Base-by-base conservation (phyloP, 192 early-diverging fungal genomes). In the Linderina pennispora region DNA sequence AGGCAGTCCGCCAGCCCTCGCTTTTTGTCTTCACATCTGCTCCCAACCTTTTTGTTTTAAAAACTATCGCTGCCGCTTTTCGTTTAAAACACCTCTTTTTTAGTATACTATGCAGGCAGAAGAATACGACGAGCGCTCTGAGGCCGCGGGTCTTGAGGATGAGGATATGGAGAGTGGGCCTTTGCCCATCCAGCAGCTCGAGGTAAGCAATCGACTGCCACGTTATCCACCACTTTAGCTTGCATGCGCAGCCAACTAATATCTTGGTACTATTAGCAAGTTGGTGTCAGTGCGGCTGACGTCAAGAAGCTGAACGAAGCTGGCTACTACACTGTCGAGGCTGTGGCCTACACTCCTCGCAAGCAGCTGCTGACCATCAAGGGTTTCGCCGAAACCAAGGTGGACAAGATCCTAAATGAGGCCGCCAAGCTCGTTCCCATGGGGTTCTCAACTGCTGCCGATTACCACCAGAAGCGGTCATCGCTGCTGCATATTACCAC, bases 361-460 rank as follows among this genome's bases (percentile, higher is more conserved):
- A 95, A 94, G 69, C 53, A 69, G 36, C 63, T 97, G 16, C 62
- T 95, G 19, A 65, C 75, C 4, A 87, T 98, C 66, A 98, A 98
- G 60, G 95, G 95, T 25, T 86, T 96, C 50, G 91, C 91, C 0
- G 95, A 98, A 52, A 80, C 81, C 33, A 98, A 98, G 56, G 95
- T 86, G 19, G 95, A 98, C 57, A 97, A 97, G 58, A 85, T 98
- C 21, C 54, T 95, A 14, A 55, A 77, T 22, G 95, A 98, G 81
- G 94, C 94, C 4, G 75, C 86, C 43, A 94, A 91, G 52, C 54
- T 98, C 11, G 85, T 96, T 13, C 92, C 92, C 3, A 88, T 97
- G 82, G 90, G 91, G 6, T 98, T 98, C 59, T 89, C 89, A 11
- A 93, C 95, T 2, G 95, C 93, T 3, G 84, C 91, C 16, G 89